Base-by-base conservation (phyloP, 2,329 filamentous ascomycete species). In the Pseudogymnoascus destructans region DNA sequence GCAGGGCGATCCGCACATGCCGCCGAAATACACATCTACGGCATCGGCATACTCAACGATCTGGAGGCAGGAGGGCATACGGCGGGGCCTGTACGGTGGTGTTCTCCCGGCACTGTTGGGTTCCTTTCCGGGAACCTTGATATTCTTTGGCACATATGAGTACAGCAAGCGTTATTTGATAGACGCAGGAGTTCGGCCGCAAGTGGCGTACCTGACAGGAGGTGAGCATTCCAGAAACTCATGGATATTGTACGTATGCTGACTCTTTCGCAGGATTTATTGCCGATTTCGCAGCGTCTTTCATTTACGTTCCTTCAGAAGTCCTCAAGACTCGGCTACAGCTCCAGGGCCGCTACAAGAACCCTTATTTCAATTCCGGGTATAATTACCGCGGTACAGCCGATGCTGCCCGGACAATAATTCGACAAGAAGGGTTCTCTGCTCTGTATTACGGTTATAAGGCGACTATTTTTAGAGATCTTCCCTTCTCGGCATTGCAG, bases 381-480 rank as follows among this genome's bases (percentile, higher is more conserved):
- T 98, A 98, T 74, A 98, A 98, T 71, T 98, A 98, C 71, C 86
- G 85, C 65, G 85, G 84, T 40, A 95, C 89, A 1, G 71, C 84
- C 57, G 87, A 98, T 71, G 95, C 93, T 2, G 83, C 85, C 11
- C 82, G 85, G 64, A 95, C 89, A 0, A 97, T 98, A 60, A 79
- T 90, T 13, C 82, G 84, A 36, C 78, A 79, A 40, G 93, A 98
- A 73, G 95, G 93, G 0, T 77, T 89, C 58, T 77, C 81, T 0
- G 93, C 95, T 15, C 79, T 98, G 21, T 98, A 96, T 71, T 86
- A 95, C 66, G 93, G 93, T n/a, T 98, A 95, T 75, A 93, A 93
- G 70, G 93, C 93, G 9, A 98, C 93, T 0, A 81, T 98, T 2
- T 93, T 88, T 73, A 86, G 93, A 60, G 93, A 98, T 67, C 78